Evolutionary conservation across 2,329 filamentous ascomycete species (phyloP), one percentile per base, ranked within the genome.

Genomic region (Stemphylium lycopersici): DNA sequence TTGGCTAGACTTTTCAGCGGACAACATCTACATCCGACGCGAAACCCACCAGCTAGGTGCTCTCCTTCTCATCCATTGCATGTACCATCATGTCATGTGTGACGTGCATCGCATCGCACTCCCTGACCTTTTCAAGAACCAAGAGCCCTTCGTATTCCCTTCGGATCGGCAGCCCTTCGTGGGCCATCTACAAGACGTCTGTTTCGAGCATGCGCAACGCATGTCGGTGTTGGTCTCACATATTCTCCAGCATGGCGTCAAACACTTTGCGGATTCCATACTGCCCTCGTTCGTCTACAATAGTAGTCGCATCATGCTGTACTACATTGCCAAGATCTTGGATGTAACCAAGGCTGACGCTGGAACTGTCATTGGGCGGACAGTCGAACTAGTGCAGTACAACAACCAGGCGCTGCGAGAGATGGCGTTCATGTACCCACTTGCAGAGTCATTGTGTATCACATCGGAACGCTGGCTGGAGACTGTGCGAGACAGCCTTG

Each of bases 21-120:
- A 72, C 32, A 72, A 72, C 54, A 71, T 72, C 42, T 72, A 72
- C 52, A 72, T 72, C 34, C 63, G 69, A 31, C 64, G 66, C n/a
- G 69, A 70, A 45, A 68, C 69, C 1, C 68, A 70, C 13, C 69
- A 72, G 36, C 63, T 72, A 15, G 68, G 69, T 24, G 65, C 66
- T n/a, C 58, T 72, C 0, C 65, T 72, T 15, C 63, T 72, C 18
- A 66, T 71, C 7, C 69, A 72, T 33, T 71, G 68, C 66, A 71
- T 72, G 68, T 72, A 72, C 34, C 68, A 72, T 33, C 69, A 72
- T 38, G 69, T 71, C 3, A 56, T 70, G 48, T 70, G 68, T 45
- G 69, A 72, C 32, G 62, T 72, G 4, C 68, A 72, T 45, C 64
- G 69, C 7, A 71, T 72, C 15, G 59, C 69, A 6, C 57, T 72